Percentiles rank a stretch among this genome's conserved stretches.
Conservation (phyloP, 768 basidiomycete species). For the Kwoniella mangroviensis region DNA sequence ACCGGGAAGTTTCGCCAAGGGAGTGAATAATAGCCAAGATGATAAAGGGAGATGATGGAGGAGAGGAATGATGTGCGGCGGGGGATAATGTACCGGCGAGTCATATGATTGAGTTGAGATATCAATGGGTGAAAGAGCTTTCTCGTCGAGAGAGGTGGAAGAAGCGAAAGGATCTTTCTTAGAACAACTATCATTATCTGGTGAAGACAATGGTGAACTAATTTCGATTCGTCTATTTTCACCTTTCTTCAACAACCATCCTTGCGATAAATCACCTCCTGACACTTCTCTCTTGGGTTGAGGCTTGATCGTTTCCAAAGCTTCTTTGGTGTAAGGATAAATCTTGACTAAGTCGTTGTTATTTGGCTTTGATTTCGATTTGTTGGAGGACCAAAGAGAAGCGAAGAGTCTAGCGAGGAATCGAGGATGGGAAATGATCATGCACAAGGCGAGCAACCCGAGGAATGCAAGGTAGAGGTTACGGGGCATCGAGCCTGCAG, state of each 20-base stretch:
- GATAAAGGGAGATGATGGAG: constrained; percentile 39
- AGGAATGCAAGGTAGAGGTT: constrained; percentile 41
- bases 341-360: neutral
- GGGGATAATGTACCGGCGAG: constrained; percentile 28
- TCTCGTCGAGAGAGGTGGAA: constrained; percentile 13
- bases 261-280: constrained; percentile 27
- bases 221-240: neutral
- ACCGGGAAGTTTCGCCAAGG: constrained; percentile 38
- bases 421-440: constrained; percentile 45
- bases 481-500: constrained; percentile 35
- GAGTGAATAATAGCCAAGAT: constrained; percentile 31
- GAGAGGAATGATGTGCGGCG: constrained; percentile 41
- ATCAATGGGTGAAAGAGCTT: constrained; percentile 5
- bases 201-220: constrained; percentile 2
- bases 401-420: constrained; percentile 53
- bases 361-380: neutral
- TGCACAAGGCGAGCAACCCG: constrained; percentile 39
- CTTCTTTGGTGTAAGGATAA: neutral
- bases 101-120: neutral
- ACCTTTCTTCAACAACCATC: constrained; percentile 23
- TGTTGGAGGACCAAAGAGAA: constrained; percentile 20
- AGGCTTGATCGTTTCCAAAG: neutral
- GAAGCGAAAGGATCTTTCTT: constrained; percentile 25
- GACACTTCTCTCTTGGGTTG: constrained; percentile 17
- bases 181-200: constrained; percentile 6